phyloP scores from a whole-genome alignment of 257 asterid genomes.

The Perilla frutescens region DNA sequence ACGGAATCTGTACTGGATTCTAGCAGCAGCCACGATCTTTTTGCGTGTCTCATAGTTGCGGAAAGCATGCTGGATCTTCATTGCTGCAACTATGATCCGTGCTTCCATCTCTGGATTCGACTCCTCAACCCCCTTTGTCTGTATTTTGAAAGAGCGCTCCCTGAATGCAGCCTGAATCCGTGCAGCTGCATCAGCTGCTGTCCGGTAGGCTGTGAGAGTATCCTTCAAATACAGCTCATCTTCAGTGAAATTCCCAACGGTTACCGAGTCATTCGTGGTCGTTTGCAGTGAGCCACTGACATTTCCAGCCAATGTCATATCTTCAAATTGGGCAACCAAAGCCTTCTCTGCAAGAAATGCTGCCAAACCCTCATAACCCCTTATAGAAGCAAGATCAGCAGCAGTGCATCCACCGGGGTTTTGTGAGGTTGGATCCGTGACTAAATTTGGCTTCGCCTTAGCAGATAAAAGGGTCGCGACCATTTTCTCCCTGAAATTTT shows the following conservation, averaged over 20 bases:
- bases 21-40: conserved; percentile 83
- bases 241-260: conserved; percentile 58
- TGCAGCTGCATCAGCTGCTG: conserved; percentile 99
- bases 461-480: conserved; percentile 90
- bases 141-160: conserved; percentile 71
- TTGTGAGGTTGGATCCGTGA: conserved; percentile 83
- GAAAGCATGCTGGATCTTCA: conserved; percentile 98
- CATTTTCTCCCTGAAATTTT: conserved; percentile 83
- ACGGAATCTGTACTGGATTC: conserved; percentile 85
- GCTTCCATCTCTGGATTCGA: conserved; percentile 85
- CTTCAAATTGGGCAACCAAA: conserved; percentile 81
- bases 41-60: conserved; percentile 71
- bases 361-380: conserved; percentile 84
- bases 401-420: conserved; percentile 83
- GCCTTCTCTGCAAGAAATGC: conserved; percentile 98
- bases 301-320: conserved; percentile 94
- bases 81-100: conserved; percentile 83
- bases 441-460: conserved; percentile 90
- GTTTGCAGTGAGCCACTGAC: conserved; percentile 82
- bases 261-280: conserved; percentile 44
- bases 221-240: conserved; percentile 82
- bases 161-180: conserved; percentile 95
- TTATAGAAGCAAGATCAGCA: conserved; percentile 91
- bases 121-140: conserved; percentile 51
- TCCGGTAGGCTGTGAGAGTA: conserved; percentile 85